A percentile compares a stretch with the other conserved stretches of the same genome.
These are phyloP conservation scores for Aegilops tauschii DNA, from an alignment of 176 grass and related monocot genomes.

Conservation along the genomic window DNA sequence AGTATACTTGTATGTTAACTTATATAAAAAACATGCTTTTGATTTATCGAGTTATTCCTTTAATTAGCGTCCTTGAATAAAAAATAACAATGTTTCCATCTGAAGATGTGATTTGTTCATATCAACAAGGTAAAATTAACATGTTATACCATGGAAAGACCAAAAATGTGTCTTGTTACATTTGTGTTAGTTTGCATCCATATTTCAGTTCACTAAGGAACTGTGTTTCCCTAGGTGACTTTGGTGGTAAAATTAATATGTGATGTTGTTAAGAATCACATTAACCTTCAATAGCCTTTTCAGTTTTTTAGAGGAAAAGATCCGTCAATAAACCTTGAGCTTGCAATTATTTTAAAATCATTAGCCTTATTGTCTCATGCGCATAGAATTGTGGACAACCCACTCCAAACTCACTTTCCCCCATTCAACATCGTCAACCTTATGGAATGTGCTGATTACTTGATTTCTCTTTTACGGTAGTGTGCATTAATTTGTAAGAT, in stretches of 20 bases:
- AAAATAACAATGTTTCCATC: neutral
- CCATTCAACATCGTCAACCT: too few relatives aligned
- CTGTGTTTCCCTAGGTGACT: neutral
- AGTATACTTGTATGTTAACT: neutral
- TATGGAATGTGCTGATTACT: too few relatives aligned
- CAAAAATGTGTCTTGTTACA: neutral
- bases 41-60: neutral
- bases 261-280: neutral
- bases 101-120: neutral
- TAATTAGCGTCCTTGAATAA: slow-evolving; percentile 1
- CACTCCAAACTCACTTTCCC: neutral
- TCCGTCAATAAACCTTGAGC: neutral
- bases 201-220: neutral
- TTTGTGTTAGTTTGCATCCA: neutral
- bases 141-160: neutral
- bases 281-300: neutral
- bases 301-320: neutral
- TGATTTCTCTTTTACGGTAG: neutral
- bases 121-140: neutral
- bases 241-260: neutral
- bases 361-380: neutral
- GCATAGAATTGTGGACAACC: neutral
- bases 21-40: neutral
- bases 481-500: neutral
- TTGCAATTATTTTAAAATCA: slow-evolving; percentile 13